Conservation (phyloP, 169 alveolate species). For the Eimeria praecox region DNA sequence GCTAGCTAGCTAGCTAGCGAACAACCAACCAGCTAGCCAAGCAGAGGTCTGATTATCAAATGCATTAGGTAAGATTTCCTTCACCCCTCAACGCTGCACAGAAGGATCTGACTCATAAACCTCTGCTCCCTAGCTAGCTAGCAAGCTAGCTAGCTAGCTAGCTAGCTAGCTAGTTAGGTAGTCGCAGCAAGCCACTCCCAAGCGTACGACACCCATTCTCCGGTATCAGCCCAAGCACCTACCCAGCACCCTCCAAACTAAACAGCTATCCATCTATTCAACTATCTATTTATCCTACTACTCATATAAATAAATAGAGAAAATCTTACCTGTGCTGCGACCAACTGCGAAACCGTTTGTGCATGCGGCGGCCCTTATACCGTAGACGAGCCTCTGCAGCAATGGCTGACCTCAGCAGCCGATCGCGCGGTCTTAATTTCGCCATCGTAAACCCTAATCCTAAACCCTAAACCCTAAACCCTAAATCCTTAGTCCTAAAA, state of each 20-base stretch:
- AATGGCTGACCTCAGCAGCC: slow-evolving; percentile 87
- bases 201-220: no score
- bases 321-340: slow-evolving; percentile 88
- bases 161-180: not conserved
- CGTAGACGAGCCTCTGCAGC: slow-evolving; percentile 88
- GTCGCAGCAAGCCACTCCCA: no score
- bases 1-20: not conserved
- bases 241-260: no score
- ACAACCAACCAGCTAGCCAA: not conserved
- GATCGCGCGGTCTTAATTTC: slow-evolving; percentile 89
- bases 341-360: slow-evolving; percentile 92
- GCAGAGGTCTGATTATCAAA: no score
- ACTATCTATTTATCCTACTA: no score
- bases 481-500: not conserved
- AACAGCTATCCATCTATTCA: no score
- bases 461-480: slow-evolving; percentile 13
- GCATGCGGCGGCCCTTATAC: slow-evolving; percentile 89
- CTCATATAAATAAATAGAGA: no score
- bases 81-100: no score
- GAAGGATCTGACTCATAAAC: no score
- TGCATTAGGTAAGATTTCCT: no score
- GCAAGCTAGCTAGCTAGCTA: not conserved
- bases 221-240: no score
- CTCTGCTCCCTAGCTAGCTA: not conserved
- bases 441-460: slow-evolving; percentile 82